Evolutionary conservation across 2,329 filamentous ascomycete species (phyloP).

Genomic region (Rhynchosporium secalis): DNA sequence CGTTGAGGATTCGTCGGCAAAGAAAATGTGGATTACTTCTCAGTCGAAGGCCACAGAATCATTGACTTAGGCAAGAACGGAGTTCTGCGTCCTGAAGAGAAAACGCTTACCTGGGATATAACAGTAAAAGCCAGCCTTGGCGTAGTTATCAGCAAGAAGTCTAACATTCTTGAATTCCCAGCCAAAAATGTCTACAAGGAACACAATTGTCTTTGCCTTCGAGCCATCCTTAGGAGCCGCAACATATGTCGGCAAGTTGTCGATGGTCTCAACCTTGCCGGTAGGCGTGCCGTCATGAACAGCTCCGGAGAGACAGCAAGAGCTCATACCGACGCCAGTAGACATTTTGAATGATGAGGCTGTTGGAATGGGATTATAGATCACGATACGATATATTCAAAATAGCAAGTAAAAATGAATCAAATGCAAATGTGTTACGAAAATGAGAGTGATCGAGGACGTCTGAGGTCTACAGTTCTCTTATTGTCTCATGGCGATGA

Average conservation of each 20-base stretch:
- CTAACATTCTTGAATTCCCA: conserved; percentile 49
- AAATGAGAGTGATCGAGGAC: background rate
- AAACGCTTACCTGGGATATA: conserved; percentile 42
- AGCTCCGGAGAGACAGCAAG: conserved; percentile 46
- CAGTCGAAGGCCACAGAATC: background rate
- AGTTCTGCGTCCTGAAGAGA: background rate
- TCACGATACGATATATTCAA: background rate
- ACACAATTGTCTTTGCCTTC: conserved; percentile 48
- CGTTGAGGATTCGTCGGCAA: background rate
- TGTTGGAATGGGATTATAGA: background rate
- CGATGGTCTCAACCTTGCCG: conserved; percentile 42
- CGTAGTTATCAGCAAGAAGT: conserved; percentile 49
- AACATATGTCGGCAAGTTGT: conserved; percentile 45
- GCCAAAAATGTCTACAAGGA: conserved; percentile 51
- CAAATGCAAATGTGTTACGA: background rate
- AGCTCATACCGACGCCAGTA: conserved; percentile 43
- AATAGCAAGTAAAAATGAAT: background rate
- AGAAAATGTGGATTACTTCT: background rate
- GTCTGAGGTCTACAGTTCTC: background rate
- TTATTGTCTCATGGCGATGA: conserved; percentile 4
- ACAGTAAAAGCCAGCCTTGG: conserved; percentile 46
- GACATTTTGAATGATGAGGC: conserved; percentile 37
- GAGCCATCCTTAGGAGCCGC: conserved; percentile 44
- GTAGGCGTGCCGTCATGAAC: conserved; percentile 42
- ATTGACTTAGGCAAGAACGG: background rate